These are phyloP conservation scores for Houttuynia cordata DNA, from an alignment of 164 flowering plant genomes.

Conservation along the genomic window DNA sequence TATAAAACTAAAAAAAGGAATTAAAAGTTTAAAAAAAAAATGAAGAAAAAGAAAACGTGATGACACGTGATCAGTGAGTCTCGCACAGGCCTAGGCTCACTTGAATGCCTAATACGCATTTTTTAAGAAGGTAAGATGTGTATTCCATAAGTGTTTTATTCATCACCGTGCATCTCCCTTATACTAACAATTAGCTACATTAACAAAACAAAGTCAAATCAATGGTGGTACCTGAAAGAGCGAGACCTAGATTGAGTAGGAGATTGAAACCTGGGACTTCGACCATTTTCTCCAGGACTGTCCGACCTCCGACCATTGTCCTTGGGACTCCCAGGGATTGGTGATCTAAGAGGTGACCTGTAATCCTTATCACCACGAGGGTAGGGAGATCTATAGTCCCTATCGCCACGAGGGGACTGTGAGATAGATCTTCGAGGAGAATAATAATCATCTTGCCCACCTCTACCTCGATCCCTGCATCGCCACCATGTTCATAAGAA, in stretches of 20 bases:
- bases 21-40: too few species aligned
- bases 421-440: constrained; percentile 32
- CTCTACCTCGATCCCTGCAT: constrained; percentile 29
- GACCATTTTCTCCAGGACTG: constrained; percentile 1
- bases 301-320: constrained; percentile 15
- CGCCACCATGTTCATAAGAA: background rate
- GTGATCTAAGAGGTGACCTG: constrained; percentile 17
- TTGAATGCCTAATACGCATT: too few species aligned
- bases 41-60: too few species aligned
- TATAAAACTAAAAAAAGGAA: too few species aligned
- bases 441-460: constrained; percentile 23
- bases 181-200: too few species aligned
- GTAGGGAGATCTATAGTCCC: background rate
- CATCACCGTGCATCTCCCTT: background rate
- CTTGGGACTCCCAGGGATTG: constrained; percentile 24
- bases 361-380: too few species aligned
- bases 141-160: background rate
- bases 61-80: too few species aligned
- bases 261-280: constrained; percentile 20
- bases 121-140: too few species aligned
- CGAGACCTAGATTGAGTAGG: constrained; percentile 22
- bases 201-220: background rate
- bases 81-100: too few species aligned
- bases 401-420: constrained; percentile 18
- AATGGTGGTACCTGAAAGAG: constrained; percentile 25